These are phyloP conservation scores for Apostasia ramifera DNA, from an alignment of 106 monocot species.

Conservation along the genomic window DNA sequence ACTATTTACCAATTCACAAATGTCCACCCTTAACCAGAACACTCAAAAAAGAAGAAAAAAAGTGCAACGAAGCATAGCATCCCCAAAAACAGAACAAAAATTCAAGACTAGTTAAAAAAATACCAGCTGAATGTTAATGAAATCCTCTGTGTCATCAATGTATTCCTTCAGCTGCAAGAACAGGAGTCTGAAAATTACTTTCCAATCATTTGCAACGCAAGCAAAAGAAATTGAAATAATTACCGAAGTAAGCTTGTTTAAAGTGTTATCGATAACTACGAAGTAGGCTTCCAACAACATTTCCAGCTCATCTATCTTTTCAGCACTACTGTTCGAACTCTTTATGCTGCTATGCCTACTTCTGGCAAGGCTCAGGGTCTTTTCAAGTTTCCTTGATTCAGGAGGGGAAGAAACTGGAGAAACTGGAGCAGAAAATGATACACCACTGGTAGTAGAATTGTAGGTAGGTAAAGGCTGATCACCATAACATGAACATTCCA, in stretches of 20 bases:
- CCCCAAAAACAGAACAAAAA: not conserved
- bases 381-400: slow-evolving; percentile 42
- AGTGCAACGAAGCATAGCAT: not conserved
- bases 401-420: slow-evolving; percentile 61
- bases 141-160: slow-evolving; percentile 78
- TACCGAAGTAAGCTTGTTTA: slow-evolving; percentile 72
- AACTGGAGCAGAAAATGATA: slow-evolving; percentile 60
- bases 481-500: slow-evolving; percentile 43
- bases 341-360: slow-evolving; percentile 52
- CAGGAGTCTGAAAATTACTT: not conserved
- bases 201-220: not conserved
- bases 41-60: not conserved
- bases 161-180: slow-evolving; percentile 65
- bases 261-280: slow-evolving; percentile 62
- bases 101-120: slow-evolving; percentile 1
- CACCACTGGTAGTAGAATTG: slow-evolving; percentile 18
- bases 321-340: slow-evolving; percentile 30
- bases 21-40: not conserved
- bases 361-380: slow-evolving; percentile 33
- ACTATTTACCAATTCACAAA: not conserved
- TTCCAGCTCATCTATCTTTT: slow-evolving; percentile 60
- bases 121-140: slow-evolving; percentile 77
- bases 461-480: slow-evolving; percentile 33
- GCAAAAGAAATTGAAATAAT: not conserved
- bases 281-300: slow-evolving; percentile 77